These are phyloP conservation scores for Chlorokybus atmophyticus DNA, from an alignment of 139 green algal genomes.

Conservation along the genomic window DNA sequence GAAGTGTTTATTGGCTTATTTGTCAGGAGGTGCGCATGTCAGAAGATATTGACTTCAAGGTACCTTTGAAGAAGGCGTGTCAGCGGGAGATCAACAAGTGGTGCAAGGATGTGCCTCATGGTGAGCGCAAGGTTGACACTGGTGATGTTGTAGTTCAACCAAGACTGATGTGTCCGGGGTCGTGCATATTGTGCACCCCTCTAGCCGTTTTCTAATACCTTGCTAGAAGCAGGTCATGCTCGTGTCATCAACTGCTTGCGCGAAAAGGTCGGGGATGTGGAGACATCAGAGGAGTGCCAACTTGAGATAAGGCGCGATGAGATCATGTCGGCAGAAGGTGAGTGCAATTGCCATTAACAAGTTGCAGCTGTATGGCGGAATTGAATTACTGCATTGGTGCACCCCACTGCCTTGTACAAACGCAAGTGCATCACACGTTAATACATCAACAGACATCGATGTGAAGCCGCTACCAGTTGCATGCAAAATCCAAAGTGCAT, in stretches of 20 bases:
- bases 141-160: not conserved
- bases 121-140: not conserved
- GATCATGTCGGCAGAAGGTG: conserved; percentile 20
- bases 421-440: no score
- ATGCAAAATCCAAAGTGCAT: no score
- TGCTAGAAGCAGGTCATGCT: conserved; percentile 32
- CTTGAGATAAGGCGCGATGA: conserved; percentile 52
- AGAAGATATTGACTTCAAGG: conserved; percentile 37
- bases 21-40: conserved; percentile 26
- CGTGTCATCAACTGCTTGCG: conserved; percentile 56
- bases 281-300: conserved; percentile 55
- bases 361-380: no score
- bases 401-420: no score
- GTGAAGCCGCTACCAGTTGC: no score
- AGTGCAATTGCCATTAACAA: no score
- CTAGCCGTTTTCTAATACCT: not conserved
- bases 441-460: no score
- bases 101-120: conserved; percentile 58
- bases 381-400: no score
- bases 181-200: not conserved
- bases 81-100: conserved; percentile 43
- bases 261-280: conserved; percentile 43
- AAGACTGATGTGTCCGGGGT: not conserved
- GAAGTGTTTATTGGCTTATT: not conserved
- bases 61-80: conserved; percentile 59